phyloP scores from a whole-genome alignment of 140 eudicot species.

The Oenanthe javanica region DNA sequence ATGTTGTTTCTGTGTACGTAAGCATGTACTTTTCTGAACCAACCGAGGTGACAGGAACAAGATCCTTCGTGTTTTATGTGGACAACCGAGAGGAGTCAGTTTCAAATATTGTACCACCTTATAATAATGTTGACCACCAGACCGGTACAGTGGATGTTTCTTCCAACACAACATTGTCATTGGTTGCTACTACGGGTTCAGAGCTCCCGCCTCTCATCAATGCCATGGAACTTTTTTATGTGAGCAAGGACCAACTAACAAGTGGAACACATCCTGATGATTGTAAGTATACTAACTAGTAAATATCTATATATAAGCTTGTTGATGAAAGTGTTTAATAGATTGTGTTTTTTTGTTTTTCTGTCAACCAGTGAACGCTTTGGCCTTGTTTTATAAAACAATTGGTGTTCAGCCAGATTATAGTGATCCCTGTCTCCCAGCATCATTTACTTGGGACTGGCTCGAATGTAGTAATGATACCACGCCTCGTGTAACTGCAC shows the following conservation, averaged over 20 bases:
- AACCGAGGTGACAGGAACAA: not conserved
- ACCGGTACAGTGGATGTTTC: slow-evolving; percentile 17
- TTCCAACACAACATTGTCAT: slow-evolving; percentile 29
- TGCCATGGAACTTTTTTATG: slow-evolving; percentile 42
- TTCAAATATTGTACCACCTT: slow-evolving; percentile 33
- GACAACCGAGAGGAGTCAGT: slow-evolving; percentile 2
- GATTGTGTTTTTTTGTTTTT: not conserved
- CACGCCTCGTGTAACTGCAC: slow-evolving; percentile 53
- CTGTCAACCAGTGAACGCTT: slow-evolving; percentile 26
- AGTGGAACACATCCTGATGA: slow-evolving; percentile 42
- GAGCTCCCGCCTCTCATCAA: slow-evolving; percentile 56
- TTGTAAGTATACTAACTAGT: not conserved
- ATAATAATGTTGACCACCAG: slow-evolving; percentile 14
- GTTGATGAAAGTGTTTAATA: too few species aligned
- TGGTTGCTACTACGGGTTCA: slow-evolving; percentile 37
- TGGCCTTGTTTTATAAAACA: slow-evolving; percentile 28
- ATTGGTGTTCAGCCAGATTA: slow-evolving; percentile 34
- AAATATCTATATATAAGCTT: not conserved
- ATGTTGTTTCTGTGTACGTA: not conserved
- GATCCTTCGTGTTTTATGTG: slow-evolving; percentile 33
- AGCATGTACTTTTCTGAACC: not conserved
- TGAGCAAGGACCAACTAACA: slow-evolving; percentile 27
- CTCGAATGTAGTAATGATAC: slow-evolving; percentile 40
- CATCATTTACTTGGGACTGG: slow-evolving; percentile 69
- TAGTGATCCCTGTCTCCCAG: slow-evolving; percentile 73